Evolutionary conservation across 257 asterid species (phyloP).

Genomic region (Solanum arcanum): DNA sequence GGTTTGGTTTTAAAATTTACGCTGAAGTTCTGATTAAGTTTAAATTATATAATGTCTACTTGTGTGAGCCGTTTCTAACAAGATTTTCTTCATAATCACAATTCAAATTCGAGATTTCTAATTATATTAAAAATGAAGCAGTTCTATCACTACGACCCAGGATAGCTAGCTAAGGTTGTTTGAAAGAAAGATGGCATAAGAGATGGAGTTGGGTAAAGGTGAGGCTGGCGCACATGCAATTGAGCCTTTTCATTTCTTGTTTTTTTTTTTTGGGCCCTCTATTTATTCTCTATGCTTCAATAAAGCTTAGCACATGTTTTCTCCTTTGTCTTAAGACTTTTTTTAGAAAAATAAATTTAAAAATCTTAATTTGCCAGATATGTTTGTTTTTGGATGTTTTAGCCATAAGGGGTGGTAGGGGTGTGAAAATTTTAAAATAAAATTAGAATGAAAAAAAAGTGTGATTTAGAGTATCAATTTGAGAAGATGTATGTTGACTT

Average conservation of each 20-base stretch:
- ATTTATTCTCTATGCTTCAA: not conserved
- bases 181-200: not conserved
- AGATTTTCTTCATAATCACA: accelerated
- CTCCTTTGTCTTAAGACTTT: not conserved
- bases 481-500: not conserved
- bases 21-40: too few species aligned
- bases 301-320: constrained; percentile 2
- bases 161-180: not conserved
- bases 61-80: accelerated
- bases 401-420: not conserved
- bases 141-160: too few species aligned
- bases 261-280: not conserved
- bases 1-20: too few species aligned
- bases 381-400: not conserved
- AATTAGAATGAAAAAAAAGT: not conserved
- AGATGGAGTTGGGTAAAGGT: not conserved
- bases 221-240: not conserved
- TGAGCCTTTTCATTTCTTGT: not conserved
- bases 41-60: too few species aligned
- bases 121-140: too few species aligned
- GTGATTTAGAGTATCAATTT: not conserved
- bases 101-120: accelerated
- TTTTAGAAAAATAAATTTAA: not conserved
- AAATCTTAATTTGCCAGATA: not conserved
- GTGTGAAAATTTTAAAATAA: not conserved